phyloP scores from a whole-genome alignment of 169 alveolate genomes.

The Theileria orientalis region DNA sequence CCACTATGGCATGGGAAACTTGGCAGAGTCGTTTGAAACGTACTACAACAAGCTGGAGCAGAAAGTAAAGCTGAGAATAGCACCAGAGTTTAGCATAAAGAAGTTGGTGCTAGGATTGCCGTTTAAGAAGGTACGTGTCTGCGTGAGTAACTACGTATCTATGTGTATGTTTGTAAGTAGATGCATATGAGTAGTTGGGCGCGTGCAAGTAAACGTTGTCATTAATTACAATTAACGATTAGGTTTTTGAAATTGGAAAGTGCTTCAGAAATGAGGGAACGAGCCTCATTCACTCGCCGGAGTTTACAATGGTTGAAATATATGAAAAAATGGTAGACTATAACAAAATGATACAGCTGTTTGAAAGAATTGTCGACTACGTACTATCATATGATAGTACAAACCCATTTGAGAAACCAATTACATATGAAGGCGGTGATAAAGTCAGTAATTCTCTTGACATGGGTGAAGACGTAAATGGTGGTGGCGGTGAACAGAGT shows the following conservation, averaged over 20 bases:
- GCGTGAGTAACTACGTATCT: not conserved
- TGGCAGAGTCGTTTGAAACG: conserved; percentile 98
- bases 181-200: no score
- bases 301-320: conserved; percentile 98
- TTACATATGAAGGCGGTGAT: conserved; percentile 88
- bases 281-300: conserved; percentile 98
- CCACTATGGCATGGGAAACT: conserved; percentile 84
- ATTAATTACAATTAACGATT: conserved; percentile 15
- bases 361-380: conserved; percentile 93
- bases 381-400: conserved; percentile 70
- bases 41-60: conserved; percentile 95
- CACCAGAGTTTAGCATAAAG: conserved; percentile 98
- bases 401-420: no score
- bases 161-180: no score
- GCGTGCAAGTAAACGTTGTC: no score
- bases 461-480: no score
- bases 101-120: conserved; percentile 94
- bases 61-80: conserved; percentile 96
- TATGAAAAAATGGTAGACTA: conserved; percentile 97
- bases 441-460: conserved; percentile 86
- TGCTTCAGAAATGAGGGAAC: conserved; percentile 99
- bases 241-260: conserved; percentile 98
- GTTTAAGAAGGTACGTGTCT: conserved; percentile 58
- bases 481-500: conserved; percentile 95
- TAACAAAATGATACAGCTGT: conserved; percentile 92